phyloP scores from a whole-genome alignment of 2,329 filamentous ascomycete species.

The Colletotrichum orbiculare region DNA sequence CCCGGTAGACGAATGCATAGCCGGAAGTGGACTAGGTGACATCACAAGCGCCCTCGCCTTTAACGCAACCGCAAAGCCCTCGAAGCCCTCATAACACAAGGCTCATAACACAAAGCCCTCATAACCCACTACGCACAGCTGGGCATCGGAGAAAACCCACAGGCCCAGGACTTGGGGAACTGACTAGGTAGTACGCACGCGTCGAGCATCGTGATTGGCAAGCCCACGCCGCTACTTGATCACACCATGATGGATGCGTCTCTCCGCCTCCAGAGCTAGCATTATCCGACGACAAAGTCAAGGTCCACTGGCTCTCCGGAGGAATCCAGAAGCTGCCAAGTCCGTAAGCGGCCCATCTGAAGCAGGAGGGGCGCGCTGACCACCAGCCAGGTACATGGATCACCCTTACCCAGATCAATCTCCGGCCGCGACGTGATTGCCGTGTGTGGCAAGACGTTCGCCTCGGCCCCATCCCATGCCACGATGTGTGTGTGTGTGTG shows the following conservation, averaged over 20 bases:
- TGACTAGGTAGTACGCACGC: background rate
- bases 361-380: background rate
- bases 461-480: conserved; percentile 3
- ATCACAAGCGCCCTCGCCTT: background rate
- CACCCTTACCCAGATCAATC: conserved; percentile 20
- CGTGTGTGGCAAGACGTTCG: conserved; percentile 30
- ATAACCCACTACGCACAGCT: background rate
- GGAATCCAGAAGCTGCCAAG: background rate
- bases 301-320: background rate
- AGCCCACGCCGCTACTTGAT: background rate
- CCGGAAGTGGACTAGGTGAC: conserved; percentile 13
- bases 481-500: background rate
- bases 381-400: conserved; percentile 8
- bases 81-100: too few relatives aligned
- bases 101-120: background rate
- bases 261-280: background rate
- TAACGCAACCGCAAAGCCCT: conserved; percentile 5
- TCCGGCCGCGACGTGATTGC: conserved; percentile 21
- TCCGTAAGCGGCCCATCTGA: background rate
- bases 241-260: background rate
- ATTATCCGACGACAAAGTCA: background rate
- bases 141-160: conserved; percentile 10
- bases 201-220: background rate
- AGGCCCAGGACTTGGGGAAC: background rate
- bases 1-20: background rate